Conservation (phyloP, 2,329 filamentous ascomycete species). For the Sphaerostilbella broomeana region DNA sequence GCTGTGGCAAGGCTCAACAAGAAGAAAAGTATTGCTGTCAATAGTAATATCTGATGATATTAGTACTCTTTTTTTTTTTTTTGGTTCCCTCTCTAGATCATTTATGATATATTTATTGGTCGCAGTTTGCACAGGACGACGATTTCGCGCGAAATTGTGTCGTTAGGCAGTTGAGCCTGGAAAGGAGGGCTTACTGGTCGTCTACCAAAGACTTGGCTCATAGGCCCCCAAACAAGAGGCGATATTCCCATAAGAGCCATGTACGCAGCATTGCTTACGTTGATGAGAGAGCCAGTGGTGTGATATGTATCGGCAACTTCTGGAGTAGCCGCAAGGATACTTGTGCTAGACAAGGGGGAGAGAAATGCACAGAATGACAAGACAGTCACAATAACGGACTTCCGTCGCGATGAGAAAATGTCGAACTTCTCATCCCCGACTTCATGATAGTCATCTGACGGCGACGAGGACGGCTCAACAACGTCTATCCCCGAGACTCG, state of each 20-base stretch:
- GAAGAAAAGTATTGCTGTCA: constrained; percentile 58
- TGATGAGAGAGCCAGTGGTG: constrained; percentile 63
- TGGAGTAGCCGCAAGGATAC: constrained; percentile 65
- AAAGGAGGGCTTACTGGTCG: constrained; percentile 50
- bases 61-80: too few relatives aligned
- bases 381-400: constrained; percentile 60
- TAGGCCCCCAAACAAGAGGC: constrained; percentile 64
- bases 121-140: too few relatives aligned
- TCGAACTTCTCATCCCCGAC: constrained; percentile 54
- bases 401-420: constrained; percentile 53
- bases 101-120: too few relatives aligned
- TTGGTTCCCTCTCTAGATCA: too few relatives aligned
- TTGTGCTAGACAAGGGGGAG: constrained; percentile 67
- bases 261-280: constrained; percentile 69
- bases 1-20: constrained; percentile 66
- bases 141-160: too few relatives aligned
- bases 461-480: constrained; percentile 17
- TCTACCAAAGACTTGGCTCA: constrained; percentile 59
- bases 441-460: constrained; percentile 20
- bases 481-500: constrained; percentile 26
- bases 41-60: constrained; percentile 33
- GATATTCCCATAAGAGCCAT: constrained; percentile 66
- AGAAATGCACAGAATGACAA: constrained; percentile 71
- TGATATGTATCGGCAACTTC: constrained; percentile 61
- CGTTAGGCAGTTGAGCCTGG: too few relatives aligned